Percentiles rank a stretch among this genome's conserved stretches.
These are phyloP conservation scores for Lentinula raphanica DNA, from an alignment of 768 basidiomycete genomes.

Conservation along the genomic window DNA sequence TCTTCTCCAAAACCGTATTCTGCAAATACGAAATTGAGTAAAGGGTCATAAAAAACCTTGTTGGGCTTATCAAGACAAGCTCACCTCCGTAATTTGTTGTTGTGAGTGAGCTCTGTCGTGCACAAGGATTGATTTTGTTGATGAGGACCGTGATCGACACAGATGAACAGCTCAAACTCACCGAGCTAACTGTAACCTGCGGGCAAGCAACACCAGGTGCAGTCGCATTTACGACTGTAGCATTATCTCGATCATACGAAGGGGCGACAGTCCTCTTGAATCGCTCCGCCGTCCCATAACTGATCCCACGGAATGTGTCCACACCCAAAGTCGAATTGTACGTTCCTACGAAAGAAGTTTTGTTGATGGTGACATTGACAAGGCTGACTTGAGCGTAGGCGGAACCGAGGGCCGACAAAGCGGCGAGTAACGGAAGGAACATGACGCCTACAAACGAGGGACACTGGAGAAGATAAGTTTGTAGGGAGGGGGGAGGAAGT, in stretches of 20 bases:
- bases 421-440: neutral
- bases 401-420: neutral
- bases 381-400: neutral
- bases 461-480: neutral
- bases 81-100: neutral
- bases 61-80: no score
- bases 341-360: neutral
- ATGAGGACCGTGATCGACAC: no score
- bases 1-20: constrained; percentile 23
- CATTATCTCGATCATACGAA: neutral
- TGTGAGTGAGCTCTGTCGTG: neutral
- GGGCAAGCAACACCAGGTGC: neutral
- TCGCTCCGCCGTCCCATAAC: neutral
- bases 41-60: neutral
- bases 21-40: neutral
- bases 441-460: neutral
- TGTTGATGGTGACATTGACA: neutral
- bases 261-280: neutral
- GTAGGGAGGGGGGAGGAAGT: neutral
- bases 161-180: neutral
- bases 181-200: neutral
- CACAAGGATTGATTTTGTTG: no score
- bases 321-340: neutral
- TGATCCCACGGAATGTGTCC: neutral
- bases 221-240: neutral